Base-by-base conservation (phyloP, 2,329 filamentous ascomycete species). In the Pseudocercospora macadamiae region DNA sequence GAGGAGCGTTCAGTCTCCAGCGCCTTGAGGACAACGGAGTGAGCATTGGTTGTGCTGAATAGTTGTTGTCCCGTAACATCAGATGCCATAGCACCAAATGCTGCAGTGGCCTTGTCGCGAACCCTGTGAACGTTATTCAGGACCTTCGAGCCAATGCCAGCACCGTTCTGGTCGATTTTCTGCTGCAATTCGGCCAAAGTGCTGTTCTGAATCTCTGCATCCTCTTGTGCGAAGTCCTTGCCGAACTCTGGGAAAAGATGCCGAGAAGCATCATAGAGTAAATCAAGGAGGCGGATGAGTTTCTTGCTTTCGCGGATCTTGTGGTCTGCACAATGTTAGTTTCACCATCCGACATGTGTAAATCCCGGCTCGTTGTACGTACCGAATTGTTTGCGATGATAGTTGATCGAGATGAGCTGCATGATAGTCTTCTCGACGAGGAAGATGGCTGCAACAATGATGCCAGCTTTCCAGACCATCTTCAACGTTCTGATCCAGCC, bases 11-110 rank as follows among this genome's bases (percentile, higher is more conserved):
- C 63, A 14, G 59, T 66, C 55, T 71, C 70, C 2, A 71, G 64
- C 4, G 70, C 69, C 48, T 66, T 62, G 47, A 70, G 44, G 16
- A 71, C 68, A 16, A 68, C 64, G 8, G 61, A 66, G 57, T 67
- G 69, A 7, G 63, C 68, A 21, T 61, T 66, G 44, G 54, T 68
- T 0, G 64, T 55, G 30, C 55, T 93, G 77, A 93, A 92, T 30
- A 93, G 86, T 67, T 93, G 83, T 76, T 92, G 93, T 63, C 91
- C 91, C 0, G 90, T 92, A 62, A 96, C 90, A 70, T 95, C 91
- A 3, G 89, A 89, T 1, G 91, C 90, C 54, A 96, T 83, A 70
- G 92, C 91, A 28, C 91, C 91, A 73, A 96, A 90, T 1, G 87
- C 89, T 1, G 89, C 90, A 0, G 90, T 92, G 57, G 95, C 84